These are phyloP conservation scores for Mesembryanthemum crystallinum DNA, from an alignment of 148 eudicot species.

Conservation along the genomic window DNA sequence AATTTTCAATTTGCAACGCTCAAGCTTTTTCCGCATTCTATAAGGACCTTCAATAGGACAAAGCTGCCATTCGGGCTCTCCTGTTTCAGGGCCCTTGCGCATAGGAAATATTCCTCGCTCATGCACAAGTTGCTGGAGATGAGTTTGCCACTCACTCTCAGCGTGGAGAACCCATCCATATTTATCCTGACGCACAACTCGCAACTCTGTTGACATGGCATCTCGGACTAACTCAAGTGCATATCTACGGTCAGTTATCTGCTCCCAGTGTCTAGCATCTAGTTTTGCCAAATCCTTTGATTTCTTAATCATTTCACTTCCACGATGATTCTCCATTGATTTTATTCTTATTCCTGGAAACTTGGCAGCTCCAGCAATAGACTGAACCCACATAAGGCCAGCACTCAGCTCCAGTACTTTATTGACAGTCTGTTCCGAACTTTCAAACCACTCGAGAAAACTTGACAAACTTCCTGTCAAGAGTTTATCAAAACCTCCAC, in stretches of 20 bases:
- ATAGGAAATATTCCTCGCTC: constrained; percentile 88
- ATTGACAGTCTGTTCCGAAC: constrained; percentile 67
- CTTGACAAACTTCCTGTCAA: constrained; percentile 66
- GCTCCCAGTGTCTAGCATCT: constrained; percentile 82
- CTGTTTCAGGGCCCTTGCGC: constrained; percentile 41
- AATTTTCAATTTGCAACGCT: constrained; percentile 70
- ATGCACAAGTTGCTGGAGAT: constrained; percentile 94
- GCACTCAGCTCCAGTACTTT: constrained; percentile 91
- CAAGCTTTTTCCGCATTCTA: constrained; percentile 97
- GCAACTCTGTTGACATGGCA: constrained; percentile 85
- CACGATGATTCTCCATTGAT: constrained; percentile 91
- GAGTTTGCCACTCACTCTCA: constrained; percentile 97
- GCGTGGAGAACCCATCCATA: constrained; percentile 99
- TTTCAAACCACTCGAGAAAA: constrained; percentile 81
- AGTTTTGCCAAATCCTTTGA: constrained; percentile 58
- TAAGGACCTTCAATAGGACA: constrained; percentile 99
- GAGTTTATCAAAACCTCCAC: constrained; percentile 90
- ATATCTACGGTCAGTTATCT: constrained; percentile 75
- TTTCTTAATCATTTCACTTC: constrained; percentile 76
- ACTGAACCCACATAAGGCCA: constrained; percentile 97
- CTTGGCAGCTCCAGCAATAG: constrained; percentile 76
- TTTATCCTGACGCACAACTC: constrained; percentile 96
- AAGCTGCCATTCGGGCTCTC: constrained; percentile 85
- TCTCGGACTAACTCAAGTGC: constrained; percentile 91
- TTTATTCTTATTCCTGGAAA: constrained; percentile 93